These are phyloP conservation scores for Asterella californica DNA, from an alignment of 225 moss, liverwort and hornwort genomes.

Conservation along the genomic window DNA sequence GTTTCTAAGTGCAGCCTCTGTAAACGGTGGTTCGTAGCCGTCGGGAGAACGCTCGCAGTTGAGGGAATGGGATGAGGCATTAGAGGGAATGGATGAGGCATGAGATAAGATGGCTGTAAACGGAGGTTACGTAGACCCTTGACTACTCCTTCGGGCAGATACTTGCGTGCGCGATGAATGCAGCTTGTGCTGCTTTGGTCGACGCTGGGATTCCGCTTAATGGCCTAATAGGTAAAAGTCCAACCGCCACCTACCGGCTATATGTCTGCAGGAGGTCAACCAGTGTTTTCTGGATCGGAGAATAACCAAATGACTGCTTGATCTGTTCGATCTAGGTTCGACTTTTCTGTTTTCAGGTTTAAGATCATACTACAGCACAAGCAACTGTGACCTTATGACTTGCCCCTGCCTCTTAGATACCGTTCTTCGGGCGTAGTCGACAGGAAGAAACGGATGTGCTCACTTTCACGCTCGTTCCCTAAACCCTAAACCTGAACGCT, in stretches of 20 bases:
- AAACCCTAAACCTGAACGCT: too few species aligned
- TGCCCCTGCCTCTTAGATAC: background rate
- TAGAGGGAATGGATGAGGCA: too few species aligned
- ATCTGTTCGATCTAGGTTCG: background rate
- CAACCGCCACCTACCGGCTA: background rate
- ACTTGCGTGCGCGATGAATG: constrained; percentile 87
- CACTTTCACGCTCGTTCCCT: background rate
- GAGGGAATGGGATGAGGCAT: background rate
- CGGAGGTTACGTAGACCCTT: constrained; percentile 36
- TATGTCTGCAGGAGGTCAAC: background rate
- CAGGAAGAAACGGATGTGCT: background rate
- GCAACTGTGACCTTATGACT: background rate
- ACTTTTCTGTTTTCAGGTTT: background rate
- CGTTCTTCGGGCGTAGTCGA: background rate
- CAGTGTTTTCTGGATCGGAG: background rate
- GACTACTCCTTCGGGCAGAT: constrained; percentile 52
- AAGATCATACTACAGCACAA: background rate
- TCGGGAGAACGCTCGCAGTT: background rate
- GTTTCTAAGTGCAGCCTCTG: background rate
- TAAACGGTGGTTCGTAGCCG: background rate
- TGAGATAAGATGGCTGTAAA: background rate
- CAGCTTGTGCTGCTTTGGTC: constrained; percentile 89
- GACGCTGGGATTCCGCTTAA: constrained; percentile 87
- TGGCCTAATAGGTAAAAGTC: constrained; percentile 70
- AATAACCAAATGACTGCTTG: background rate